Base-by-base conservation (phyloP, 306 rosid genomes). In the Oxytropis ochrocephala region DNA sequence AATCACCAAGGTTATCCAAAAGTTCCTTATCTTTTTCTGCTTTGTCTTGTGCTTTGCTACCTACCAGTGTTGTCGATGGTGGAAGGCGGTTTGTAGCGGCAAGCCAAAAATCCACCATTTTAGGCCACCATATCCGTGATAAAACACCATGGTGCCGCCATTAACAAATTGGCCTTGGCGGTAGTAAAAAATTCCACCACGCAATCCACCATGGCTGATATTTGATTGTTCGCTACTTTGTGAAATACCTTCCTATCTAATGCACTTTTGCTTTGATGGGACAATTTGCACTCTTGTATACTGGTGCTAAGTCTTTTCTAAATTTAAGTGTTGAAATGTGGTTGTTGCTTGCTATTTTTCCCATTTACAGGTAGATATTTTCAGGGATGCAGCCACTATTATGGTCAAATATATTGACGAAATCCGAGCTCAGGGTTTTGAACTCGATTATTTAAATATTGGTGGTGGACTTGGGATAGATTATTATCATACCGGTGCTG, bases 401-500 rank as follows among this genome's bases (percentile, higher is more conserved):
- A 94, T 90, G 98, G 88, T 94, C 67, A 86, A 85, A 75, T 94
- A 90, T 82, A 88, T 94, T 71, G 97, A 90, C 1, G 64, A 94
- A 78, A 90, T 90, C 74, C 85, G 97, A 55, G 83, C 83, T 71
- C 98, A 90, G 75, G 98, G 98, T 64, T 94, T 94, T 53, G 88
- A 94, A 76, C 83, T 94, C 67, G 69, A 90, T 75, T 90, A 88
- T 83, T 79, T 94, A 70, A 94, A 90, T 74, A 90, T 94, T 73
- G 97, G 97, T 39, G 97, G 98, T 64, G 98, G 98, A 44, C 95
- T 94, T 72, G 98, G 97, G 58, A 90, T 94, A 30, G 98, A 90
- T 78, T 94, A 90, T 77, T 83, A 90, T 85, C 98, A 90, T 66
- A 7, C 97, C 65, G 95, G 86, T 61, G 92, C 91, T 2, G 21